Evolutionary conservation across 1,139 yeast genomes (phyloP).

Genomic region (Candida sp.): DNA sequence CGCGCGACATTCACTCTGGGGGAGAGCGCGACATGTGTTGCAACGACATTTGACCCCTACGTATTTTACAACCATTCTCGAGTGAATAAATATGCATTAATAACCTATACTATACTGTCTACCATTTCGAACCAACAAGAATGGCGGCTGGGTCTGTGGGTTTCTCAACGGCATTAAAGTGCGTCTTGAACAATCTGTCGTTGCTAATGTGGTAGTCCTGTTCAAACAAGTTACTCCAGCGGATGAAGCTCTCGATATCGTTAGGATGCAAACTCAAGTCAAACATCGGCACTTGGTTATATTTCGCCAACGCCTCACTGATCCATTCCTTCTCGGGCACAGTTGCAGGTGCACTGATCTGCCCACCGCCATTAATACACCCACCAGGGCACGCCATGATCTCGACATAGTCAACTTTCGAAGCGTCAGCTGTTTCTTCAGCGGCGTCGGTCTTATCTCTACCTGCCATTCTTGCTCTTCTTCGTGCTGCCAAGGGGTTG

Average conservation of each 20-base stretch:
- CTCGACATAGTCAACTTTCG: slow-evolving; percentile 82
- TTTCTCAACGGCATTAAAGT: slow-evolving; percentile 55
- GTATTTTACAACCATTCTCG: neutral
- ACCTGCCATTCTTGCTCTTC: slow-evolving; percentile 35
- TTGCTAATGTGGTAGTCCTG: slow-evolving; percentile 29
- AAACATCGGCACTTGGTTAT: slow-evolving; percentile 27
- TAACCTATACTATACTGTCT: neutral
- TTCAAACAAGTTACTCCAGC: slow-evolving; percentile 41
- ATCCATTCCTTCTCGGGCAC: slow-evolving; percentile 48
- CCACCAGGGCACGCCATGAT: slow-evolving; percentile 99
- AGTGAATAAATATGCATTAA: no score
- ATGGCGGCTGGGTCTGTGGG: slow-evolving; percentile 52
- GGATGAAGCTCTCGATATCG: slow-evolving; percentile 18
- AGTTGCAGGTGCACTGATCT: slow-evolving; percentile 56
- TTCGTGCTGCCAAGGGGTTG: slow-evolving; percentile 47
- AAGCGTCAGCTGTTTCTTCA: slow-evolving; percentile 57
- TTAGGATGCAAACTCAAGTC: slow-evolving; percentile 19
- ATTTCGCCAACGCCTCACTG: slow-evolving; percentile 29
- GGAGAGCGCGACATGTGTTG: neutral
- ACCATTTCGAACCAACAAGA: slow-evolving; percentile 51
- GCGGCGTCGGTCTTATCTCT: slow-evolving; percentile 18
- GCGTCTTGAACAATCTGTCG: slow-evolving; percentile 47
- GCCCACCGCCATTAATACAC: slow-evolving; percentile 98
- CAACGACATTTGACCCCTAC: neutral
- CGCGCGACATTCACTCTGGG: neutral